A percentile compares a stretch with the other conserved stretches of the same genome.
phyloP scores from a whole-genome alignment of 139 green algal genomes.

The Coelastrella sp. region DNA sequence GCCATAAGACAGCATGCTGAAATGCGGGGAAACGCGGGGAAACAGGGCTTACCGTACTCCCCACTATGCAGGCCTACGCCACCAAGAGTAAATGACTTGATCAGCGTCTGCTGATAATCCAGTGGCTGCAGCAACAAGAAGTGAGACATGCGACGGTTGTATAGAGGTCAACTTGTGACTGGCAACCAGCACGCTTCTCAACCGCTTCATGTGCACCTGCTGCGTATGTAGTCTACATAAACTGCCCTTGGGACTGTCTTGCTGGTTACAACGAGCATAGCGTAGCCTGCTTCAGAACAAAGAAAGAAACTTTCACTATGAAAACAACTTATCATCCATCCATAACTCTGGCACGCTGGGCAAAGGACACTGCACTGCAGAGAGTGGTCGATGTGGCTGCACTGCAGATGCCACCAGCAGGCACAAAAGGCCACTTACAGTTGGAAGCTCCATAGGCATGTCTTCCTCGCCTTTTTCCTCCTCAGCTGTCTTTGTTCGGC shows the following conservation, averaged over 20 bases:
- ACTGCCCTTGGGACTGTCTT: not conserved
- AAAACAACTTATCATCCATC: too few relatives aligned
- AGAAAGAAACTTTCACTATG: too few relatives aligned
- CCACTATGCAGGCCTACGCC: conserved; percentile 84
- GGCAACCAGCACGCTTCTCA: not conserved
- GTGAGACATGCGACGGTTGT: not conserved
- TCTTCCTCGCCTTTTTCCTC: conserved; percentile 34
- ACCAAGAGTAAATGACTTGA: conserved; percentile 78
- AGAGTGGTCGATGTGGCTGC: too few relatives aligned
- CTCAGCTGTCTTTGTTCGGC: not conserved
- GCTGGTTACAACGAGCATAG: not conserved
- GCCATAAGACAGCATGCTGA: too few relatives aligned
- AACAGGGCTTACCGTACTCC: conserved; percentile 64
- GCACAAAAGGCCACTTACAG: not conserved
- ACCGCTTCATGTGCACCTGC: not conserved
- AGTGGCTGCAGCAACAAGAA: conserved; percentile 46
- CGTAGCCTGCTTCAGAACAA: not conserved
- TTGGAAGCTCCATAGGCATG: conserved; percentile 37
- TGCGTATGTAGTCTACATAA: too few relatives aligned
- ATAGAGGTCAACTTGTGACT: not conserved
- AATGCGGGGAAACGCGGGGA: too few relatives aligned
- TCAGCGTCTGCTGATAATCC: conserved; percentile 82
- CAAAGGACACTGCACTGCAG: too few relatives aligned
- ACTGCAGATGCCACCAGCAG: too few relatives aligned
- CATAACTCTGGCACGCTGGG: too few relatives aligned